Evolutionary conservation across 2,329 filamentous ascomycete species (phyloP).

Genomic region (Furcasterigmium sp.): DNA sequence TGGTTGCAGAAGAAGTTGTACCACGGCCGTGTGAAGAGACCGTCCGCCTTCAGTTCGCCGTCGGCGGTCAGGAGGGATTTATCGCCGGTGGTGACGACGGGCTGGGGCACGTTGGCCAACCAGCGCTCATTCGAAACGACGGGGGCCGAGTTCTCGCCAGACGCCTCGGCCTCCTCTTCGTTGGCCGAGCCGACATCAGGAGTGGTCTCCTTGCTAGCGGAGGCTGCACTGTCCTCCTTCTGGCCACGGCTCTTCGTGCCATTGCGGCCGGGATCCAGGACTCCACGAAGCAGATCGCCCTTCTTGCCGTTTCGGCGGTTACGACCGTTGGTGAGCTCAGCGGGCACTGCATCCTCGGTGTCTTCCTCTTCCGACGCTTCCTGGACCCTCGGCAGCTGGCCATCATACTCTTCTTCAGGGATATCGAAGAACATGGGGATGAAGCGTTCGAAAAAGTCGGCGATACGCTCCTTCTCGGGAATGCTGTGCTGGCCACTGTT

Average conservation of each 20-base stretch:
- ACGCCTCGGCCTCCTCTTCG: slow-evolving; percentile 64
- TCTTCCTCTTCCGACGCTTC: slow-evolving; percentile 72
- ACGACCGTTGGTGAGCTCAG: slow-evolving; percentile 65
- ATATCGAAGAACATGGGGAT: slow-evolving; percentile 73
- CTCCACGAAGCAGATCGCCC: slow-evolving; percentile 75
- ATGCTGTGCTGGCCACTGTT: slow-evolving; percentile 66
- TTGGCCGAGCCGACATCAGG: slow-evolving; percentile 74
- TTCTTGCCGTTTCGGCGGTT: slow-evolving; percentile 70
- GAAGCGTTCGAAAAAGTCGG: slow-evolving; percentile 72
- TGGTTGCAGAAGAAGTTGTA: slow-evolving; percentile 92
- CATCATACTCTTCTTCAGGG: slow-evolving; percentile 62
- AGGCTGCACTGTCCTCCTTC: slow-evolving; percentile 74
- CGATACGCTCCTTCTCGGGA: slow-evolving; percentile 67
- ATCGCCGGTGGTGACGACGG: slow-evolving; percentile 47
- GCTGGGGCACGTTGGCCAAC: slow-evolving; percentile 57
- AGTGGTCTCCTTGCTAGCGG: slow-evolving; percentile 81
- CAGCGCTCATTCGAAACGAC: slow-evolving; percentile 61
- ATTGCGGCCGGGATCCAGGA: slow-evolving; percentile 72
- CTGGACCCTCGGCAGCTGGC: slow-evolving; percentile 63
- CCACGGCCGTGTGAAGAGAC: slow-evolving; percentile 72
- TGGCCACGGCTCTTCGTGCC: slow-evolving; percentile 65
- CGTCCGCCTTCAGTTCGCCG: slow-evolving; percentile 67
- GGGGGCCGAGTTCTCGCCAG: slow-evolving; percentile 51
- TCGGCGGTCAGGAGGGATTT: slow-evolving; percentile 53
- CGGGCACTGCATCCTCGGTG: slow-evolving; percentile 63